Evolutionary conservation across 2,329 filamentous ascomycete species (phyloP).

Genomic region (Dendrostoma leiphaemia): DNA sequence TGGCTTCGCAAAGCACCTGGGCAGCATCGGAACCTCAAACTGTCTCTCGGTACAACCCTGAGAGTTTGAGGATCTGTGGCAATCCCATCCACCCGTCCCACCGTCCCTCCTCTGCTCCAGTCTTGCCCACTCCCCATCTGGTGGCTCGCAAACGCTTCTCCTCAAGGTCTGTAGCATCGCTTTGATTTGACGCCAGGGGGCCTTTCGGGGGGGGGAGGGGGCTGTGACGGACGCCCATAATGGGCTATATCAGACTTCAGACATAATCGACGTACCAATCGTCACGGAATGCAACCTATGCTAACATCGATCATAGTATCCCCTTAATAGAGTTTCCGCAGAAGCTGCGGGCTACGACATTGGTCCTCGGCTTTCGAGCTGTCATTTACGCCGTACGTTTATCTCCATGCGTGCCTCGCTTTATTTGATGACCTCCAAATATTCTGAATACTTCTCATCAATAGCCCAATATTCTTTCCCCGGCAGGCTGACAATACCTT

Average conservation of each 20-base stretch:
- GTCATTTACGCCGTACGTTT: not conserved
- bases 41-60: too few species aligned
- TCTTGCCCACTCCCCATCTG: too few species aligned
- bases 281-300: slow-evolving; percentile 1
- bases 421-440: not conserved
- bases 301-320: not conserved
- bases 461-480: not conserved
- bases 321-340: not conserved
- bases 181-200: too few species aligned
- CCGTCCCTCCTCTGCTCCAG: too few species aligned
- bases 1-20: too few species aligned
- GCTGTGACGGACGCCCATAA: not conserved
- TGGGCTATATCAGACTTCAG: not conserved
- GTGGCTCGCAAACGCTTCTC: too few species aligned
- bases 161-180: too few species aligned
- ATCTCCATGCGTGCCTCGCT: not conserved
- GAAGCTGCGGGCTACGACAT: not conserved
- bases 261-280: slow-evolving; percentile 1
- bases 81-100: too few species aligned
- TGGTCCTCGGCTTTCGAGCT: not conserved
- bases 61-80: too few species aligned
- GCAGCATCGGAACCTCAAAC: too few species aligned
- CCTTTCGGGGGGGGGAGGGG: not conserved
- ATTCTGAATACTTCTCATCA: not conserved
- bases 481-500: not conserved